A percentile compares a stretch with the other conserved stretches of the same genome.
Conservation (phyloP, 352 stramenopile genomes). For the Globisporangium sylvaticum region DNA sequence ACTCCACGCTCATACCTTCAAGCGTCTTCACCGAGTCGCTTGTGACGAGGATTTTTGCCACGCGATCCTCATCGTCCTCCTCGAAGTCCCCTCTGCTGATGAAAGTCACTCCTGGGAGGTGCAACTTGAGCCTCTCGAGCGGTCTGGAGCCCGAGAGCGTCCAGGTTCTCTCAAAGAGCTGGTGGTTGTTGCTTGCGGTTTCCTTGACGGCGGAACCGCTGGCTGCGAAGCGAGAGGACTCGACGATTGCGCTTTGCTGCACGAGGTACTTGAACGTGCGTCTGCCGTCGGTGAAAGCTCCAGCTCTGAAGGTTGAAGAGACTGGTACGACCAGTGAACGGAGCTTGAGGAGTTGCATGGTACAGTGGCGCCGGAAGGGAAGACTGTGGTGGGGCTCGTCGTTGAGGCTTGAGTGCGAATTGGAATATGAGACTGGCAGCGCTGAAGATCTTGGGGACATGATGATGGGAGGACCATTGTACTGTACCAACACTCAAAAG, state of each 20-base stretch:
- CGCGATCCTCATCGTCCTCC: not conserved
- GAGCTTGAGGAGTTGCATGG: conserved; percentile 1
- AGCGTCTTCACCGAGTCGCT: not conserved
- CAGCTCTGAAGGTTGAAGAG: not conserved
- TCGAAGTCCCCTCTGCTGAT: not conserved
- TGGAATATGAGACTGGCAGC: not conserved
- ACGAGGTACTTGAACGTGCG: not conserved
- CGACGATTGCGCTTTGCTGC: not conserved
- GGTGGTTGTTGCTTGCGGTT: not conserved
- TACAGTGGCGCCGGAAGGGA: not conserved
- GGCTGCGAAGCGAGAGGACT: not conserved
- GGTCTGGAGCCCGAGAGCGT: not conserved
- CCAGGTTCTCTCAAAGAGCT: conserved; percentile 1
- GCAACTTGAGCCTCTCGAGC: conserved; percentile 2
- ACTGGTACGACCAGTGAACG: not conserved
- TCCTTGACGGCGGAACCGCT: not conserved
- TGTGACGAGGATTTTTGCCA: conserved; percentile 1
- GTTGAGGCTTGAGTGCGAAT: not conserved
- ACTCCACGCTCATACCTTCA: not conserved
- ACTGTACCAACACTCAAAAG: not conserved
- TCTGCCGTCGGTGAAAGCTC: not conserved
- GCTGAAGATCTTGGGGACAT: no score
- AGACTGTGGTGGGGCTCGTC: not conserved
- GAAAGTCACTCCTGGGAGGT: not conserved
- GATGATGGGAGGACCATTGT: not conserved